These are phyloP conservation scores for Teratosphaeria zuluensis DNA, from an alignment of 2,329 filamentous ascomycete genomes.

Conservation along the genomic window DNA sequence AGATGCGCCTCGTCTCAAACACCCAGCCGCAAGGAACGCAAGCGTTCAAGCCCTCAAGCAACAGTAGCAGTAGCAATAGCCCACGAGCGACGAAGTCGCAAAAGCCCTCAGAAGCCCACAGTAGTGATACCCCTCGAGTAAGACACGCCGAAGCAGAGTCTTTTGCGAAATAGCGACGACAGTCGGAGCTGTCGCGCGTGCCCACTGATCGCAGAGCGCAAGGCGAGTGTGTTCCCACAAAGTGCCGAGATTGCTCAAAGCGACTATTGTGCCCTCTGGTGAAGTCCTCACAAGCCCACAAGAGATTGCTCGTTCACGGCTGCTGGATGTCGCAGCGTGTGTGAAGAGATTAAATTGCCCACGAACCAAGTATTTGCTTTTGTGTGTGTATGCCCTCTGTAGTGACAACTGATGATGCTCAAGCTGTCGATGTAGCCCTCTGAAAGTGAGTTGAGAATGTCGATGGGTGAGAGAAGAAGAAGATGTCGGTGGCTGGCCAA, in stretches of 20 bases:
- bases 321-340: conserved; percentile 1
- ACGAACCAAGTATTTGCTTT: conserved; percentile 8
- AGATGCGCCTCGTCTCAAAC: conserved; percentile 26
- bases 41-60: conserved; percentile 33
- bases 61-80: conserved; percentile 24
- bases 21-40: conserved; percentile 26
- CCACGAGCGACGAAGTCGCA: conserved; percentile 23
- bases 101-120: conserved; percentile 28
- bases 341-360: conserved; percentile 6
- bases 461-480: background rate
- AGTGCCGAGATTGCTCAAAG: conserved; percentile 30
- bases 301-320: conserved; percentile 7
- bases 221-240: conserved; percentile 46
- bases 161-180: conserved; percentile 32
- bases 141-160: conserved; percentile 17
- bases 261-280: conserved; percentile 17
- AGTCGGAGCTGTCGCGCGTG: conserved; percentile 13
- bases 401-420: conserved; percentile 1
- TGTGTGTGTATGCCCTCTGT: background rate
- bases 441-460: background rate
- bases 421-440: background rate
- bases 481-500: background rate
- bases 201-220: conserved; percentile 35
- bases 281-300: conserved; percentile 9
- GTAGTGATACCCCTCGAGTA: conserved; percentile 24